Conservation (phyloP, 2,329 filamentous ascomycete species). For the Fusarium mexicanum region DNA sequence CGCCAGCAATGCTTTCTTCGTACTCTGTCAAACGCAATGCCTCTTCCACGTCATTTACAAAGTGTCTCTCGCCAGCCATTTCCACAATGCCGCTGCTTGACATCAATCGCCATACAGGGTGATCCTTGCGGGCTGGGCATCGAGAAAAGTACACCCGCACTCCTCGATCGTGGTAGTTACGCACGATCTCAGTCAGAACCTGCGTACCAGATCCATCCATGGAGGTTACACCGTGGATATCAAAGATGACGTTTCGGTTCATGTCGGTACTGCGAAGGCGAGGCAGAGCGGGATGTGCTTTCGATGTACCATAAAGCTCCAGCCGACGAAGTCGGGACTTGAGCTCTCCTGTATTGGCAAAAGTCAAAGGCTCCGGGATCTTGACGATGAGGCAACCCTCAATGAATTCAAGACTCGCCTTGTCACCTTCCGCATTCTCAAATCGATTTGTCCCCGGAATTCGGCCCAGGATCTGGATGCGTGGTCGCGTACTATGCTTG, state of each 20-base stretch:
- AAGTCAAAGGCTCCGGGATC: slow-evolving; percentile 95
- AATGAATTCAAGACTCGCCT: slow-evolving; percentile 82
- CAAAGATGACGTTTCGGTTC: slow-evolving; percentile 94
- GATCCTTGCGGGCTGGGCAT: slow-evolving; percentile 57
- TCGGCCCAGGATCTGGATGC: slow-evolving; percentile 95
- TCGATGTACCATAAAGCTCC: slow-evolving; percentile 87
- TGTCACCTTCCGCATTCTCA: slow-evolving; percentile 82
- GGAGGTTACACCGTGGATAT: slow-evolving; percentile 95
- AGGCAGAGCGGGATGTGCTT: slow-evolving; percentile 87
- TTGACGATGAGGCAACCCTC: slow-evolving; percentile 96
- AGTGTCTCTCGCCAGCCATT: slow-evolving; percentile 77
- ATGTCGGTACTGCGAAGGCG: slow-evolving; percentile 79
- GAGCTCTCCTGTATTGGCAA: slow-evolving; percentile 94
- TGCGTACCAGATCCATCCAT: slow-evolving; percentile 94
- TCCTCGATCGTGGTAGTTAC: slow-evolving; percentile 77
- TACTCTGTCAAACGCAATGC: slow-evolving; percentile 83
- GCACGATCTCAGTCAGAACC: slow-evolving; percentile 89
- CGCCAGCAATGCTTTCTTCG: slow-evolving; percentile 60
- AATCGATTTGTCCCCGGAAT: slow-evolving; percentile 85
- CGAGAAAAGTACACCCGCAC: slow-evolving; percentile 81
- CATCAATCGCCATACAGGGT: slow-evolving; percentile 77
- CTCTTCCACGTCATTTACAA: slow-evolving; percentile 85
- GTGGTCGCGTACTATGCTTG: slow-evolving; percentile 87
- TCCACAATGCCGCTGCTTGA: slow-evolving; percentile 85
- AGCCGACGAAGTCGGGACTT: slow-evolving; percentile 84